phyloP scores from a whole-genome alignment of 2,329 filamentous ascomycete genomes.

The Neonectria magnoliae region DNA sequence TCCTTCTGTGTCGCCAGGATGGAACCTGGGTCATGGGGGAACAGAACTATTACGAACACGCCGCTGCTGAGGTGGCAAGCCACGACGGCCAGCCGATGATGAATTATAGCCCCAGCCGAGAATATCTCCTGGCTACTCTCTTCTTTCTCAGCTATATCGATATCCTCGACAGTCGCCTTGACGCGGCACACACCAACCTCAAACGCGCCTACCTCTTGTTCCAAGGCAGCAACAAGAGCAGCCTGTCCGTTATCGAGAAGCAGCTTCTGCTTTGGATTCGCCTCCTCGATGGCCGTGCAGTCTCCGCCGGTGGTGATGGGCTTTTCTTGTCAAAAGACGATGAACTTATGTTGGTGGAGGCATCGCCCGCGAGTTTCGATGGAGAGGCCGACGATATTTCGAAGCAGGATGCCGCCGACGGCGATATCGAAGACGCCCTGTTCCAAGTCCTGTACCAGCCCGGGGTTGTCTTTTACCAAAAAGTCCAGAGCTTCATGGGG shows the following conservation, averaged over 20 bases:
- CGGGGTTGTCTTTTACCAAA: slow-evolving; percentile 66
- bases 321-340: slow-evolving; percentile 61
- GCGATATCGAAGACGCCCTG: slow-evolving; percentile 60
- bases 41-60: slow-evolving; percentile 51
- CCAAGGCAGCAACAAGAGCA: slow-evolving; percentile 51
- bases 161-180: slow-evolving; percentile 54
- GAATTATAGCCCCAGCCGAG: slow-evolving; percentile 46
- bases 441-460: slow-evolving; percentile 66
- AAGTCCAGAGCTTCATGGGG: slow-evolving; percentile 67
- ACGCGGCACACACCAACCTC: slow-evolving; percentile 59
- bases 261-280: slow-evolving; percentile 65
- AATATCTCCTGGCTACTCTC: slow-evolving; percentile 59
- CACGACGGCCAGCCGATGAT: slow-evolving; percentile 36
- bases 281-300: slow-evolving; percentile 63
- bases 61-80: slow-evolving; percentile 46
- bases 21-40: slow-evolving; percentile 46
- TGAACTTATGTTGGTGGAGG: slow-evolving; percentile 56
- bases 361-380: slow-evolving; percentile 53
- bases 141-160: slow-evolving; percentile 67
- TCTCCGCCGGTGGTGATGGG: slow-evolving; percentile 65
- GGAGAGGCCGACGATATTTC: slow-evolving; percentile 41
- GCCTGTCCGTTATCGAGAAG: slow-evolving; percentile 54
- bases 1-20: slow-evolving; percentile 52
- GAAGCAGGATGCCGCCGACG: slow-evolving; percentile 38
- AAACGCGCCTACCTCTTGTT: slow-evolving; percentile 60